Percentiles rank a stretch among this genome's conserved stretches.
These are phyloP conservation scores for Ulota crispa DNA, from an alignment of 225 moss, liverwort and hornwort genomes.

Conservation along the genomic window DNA sequence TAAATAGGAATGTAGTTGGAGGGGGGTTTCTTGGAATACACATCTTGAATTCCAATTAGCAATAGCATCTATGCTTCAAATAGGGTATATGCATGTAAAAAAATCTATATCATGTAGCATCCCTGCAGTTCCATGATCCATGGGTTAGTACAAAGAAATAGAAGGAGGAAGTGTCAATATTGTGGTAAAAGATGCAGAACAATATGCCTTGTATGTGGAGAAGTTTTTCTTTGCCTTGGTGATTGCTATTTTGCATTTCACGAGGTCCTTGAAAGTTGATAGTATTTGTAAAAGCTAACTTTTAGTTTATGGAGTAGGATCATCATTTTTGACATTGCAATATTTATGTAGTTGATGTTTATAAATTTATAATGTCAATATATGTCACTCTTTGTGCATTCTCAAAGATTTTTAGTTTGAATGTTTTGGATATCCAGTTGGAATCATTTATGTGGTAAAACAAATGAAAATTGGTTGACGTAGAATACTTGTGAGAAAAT, in stretches of 20 bases:
- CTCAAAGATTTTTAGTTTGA: no score
- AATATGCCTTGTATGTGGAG: not conserved
- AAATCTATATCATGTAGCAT: not conserved
- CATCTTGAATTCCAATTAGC: not conserved
- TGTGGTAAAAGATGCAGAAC: not conserved
- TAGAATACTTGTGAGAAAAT: no score
- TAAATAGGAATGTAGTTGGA: not conserved
- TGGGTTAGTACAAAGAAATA: fast-evolving
- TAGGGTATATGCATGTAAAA: fast-evolving
- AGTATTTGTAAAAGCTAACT: no score
- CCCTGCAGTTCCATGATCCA: fast-evolving
- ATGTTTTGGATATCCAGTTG: no score
- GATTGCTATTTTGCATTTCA: not conserved
- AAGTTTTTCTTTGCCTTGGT: not conserved
- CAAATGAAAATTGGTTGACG: no score
- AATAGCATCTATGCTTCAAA: not conserved
- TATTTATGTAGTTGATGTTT: no score
- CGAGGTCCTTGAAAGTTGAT: no score
- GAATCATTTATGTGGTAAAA: no score
- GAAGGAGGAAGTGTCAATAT: not conserved
- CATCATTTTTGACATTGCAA: no score
- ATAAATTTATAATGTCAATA: no score
- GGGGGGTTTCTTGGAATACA: not conserved
- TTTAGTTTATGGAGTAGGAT: no score
- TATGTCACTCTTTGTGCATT: no score